Conservation (phyloP, 495 filamentous ascomycete genomes). For the Penicillium angulare region DNA sequence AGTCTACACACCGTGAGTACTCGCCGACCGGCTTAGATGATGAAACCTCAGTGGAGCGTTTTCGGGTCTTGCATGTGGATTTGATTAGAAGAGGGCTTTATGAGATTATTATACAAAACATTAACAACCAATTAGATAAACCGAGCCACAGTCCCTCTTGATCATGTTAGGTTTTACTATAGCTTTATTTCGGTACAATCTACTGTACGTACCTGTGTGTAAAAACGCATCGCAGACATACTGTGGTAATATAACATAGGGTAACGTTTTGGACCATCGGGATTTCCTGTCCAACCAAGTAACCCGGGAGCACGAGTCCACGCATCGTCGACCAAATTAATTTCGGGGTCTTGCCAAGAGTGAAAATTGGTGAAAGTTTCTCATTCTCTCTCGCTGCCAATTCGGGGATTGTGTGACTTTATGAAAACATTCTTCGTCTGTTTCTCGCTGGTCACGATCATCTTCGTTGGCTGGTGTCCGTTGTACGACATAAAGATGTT, state of each 20-base stretch:
- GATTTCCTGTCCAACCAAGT: not conserved
- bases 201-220: not conserved
- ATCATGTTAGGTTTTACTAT: no score
- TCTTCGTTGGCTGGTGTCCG: conserved; percentile 52
- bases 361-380: conserved; percentile 25
- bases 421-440: conserved; percentile 45
- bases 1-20: no score
- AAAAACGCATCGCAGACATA: not conserved
- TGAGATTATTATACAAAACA: no score
- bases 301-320: conserved; percentile 33
- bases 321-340: conserved; percentile 38
- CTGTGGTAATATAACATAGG: no score
- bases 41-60: no score
- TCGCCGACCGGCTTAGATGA: no score
- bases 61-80: no score
- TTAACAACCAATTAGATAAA: no score
- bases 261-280: not conserved
- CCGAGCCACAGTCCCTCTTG: no score
- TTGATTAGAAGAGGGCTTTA: no score
- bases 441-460: conserved; percentile 46
- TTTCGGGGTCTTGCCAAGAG: not conserved
- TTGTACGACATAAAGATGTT: conserved; percentile 44
- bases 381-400: conserved; percentile 37
- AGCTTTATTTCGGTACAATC: not conserved
- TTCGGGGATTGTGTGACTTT: conserved; percentile 26